These are phyloP conservation scores for Daphne laureola DNA, from an alignment of 441 rosid genomes.

Conservation along the genomic window DNA sequence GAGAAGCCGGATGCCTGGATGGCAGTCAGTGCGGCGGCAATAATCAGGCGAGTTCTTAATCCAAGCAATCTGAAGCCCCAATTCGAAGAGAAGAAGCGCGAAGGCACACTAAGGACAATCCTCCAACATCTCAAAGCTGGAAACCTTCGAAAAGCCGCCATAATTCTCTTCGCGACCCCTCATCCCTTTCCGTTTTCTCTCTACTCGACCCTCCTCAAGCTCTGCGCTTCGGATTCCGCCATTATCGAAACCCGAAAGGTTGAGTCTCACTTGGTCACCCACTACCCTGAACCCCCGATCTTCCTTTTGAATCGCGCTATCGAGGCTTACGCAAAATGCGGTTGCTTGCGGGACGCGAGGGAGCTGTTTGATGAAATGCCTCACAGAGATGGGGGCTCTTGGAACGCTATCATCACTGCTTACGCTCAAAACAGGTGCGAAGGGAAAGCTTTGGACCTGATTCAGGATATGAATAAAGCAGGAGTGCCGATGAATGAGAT, in stretches of 20 bases:
- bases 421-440: slow-evolving; percentile 30
- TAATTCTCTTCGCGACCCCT: slow-evolving; percentile 46
- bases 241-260: slow-evolving; percentile 67
- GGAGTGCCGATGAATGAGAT: slow-evolving; percentile 50
- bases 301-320: slow-evolving; percentile 53
- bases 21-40: slow-evolving; percentile 26
- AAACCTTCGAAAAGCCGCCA: slow-evolving; percentile 44
- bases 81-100: slow-evolving; percentile 11
- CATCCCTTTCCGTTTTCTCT: slow-evolving; percentile 38
- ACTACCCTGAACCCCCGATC: slow-evolving; percentile 40
- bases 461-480: slow-evolving; percentile 39
- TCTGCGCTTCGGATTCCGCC: slow-evolving; percentile 40
- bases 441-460: slow-evolving; percentile 34
- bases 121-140: slow-evolving; percentile 30
- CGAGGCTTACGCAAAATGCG: slow-evolving; percentile 51
- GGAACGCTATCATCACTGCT: slow-evolving; percentile 75
- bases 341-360: slow-evolving; percentile 43
- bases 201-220: slow-evolving; percentile 51
- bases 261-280: slow-evolving; percentile 51
- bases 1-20: background rate
- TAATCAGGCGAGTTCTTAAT: slow-evolving; percentile 21
- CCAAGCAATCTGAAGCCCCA: slow-evolving; percentile 18
- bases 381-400: slow-evolving; percentile 71
- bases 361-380: slow-evolving; percentile 79
- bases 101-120: slow-evolving; percentile 27